phyloP scores from a whole-genome alignment of 2,329 filamentous ascomycete species.

The Zasmidium cellare region DNA sequence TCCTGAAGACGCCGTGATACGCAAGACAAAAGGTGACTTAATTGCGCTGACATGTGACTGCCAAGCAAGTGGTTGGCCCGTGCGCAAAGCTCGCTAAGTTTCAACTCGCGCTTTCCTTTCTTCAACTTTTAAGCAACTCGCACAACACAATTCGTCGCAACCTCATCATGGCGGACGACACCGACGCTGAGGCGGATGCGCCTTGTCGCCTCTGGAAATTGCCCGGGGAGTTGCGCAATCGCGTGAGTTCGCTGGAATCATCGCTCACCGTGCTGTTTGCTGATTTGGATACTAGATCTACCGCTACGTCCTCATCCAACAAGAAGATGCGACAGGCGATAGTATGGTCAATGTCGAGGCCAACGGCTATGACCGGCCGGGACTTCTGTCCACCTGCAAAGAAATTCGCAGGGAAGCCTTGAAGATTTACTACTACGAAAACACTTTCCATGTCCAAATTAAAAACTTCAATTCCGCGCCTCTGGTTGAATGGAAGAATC shows the following conservation, averaged over 20 bases:
- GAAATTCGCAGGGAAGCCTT: slow-evolving; percentile 6
- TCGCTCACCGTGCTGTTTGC: no score
- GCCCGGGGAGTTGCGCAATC: not conserved
- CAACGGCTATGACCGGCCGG: not conserved
- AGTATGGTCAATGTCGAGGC: not conserved
- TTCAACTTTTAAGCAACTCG: no score
- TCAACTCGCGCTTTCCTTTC: no score
- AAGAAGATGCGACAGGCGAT: not conserved
- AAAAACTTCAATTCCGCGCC: not conserved
- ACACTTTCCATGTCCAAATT: slow-evolving; percentile 5
- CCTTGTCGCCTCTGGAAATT: not conserved
- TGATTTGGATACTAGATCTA: not conserved
- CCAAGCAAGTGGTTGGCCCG: no score
- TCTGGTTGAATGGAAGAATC: not conserved
- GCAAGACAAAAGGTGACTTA: no score
- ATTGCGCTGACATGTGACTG: no score
- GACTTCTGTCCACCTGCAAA: slow-evolving; percentile 7
- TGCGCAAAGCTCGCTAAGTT: no score
- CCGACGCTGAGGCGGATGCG: no score
- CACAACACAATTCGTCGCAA: no score
- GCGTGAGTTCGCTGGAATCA: not conserved
- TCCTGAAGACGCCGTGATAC: no score
- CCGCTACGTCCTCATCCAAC: not conserved
- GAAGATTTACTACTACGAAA: slow-evolving; percentile 16
- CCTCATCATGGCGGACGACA: no score